Evolutionary conservation across 257 asterid genomes (phyloP), one percentile per base, ranked within the genome.

Genomic region (Solanum piurae): DNA sequence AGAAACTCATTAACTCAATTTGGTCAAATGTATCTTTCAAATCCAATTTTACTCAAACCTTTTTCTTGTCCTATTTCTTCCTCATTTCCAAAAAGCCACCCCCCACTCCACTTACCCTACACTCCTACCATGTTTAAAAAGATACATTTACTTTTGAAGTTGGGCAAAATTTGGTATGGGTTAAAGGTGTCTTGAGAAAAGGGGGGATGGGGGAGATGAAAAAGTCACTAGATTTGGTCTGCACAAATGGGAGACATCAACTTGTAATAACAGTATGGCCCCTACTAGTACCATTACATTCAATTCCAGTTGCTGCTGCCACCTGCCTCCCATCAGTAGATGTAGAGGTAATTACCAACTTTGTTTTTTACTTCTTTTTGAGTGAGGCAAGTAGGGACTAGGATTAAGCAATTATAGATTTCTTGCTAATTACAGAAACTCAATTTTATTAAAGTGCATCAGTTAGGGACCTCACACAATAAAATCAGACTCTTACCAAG

Each of bases 171-270:
- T 12, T 79, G 40, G 64, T 27, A 42, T 49, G 85, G 29, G 55
- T 73, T 80, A 44, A 44, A 42, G 25, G 25, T 42, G 25, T 25
- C 9, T 77, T 40, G 64, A n/a, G 12, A 58, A 85, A 88, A 55
- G 89, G 86, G 68, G 64, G 83, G 10, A 37, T 66, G 88, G 83
- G 83, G 90, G 88, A 89, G 91, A 88, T 92, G 94, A 89, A 89
- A 92, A 83, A 86, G 77, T 91, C 94, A 93, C 96, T 90, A 89
- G 88, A 89, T 86, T 86, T 89, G 96, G 94, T 95, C 95, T 90
- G 91, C 82, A 77, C 77, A 91, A 91, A 71, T 88, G 92, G 88
- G 76, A 94, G 85, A 92, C 94, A 89, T 88, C 62, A 79, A 82
- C 79, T 89, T 87, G 89, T 84, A 87, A 86, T 38, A 79, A 29